Evolutionary conservation across 306 rosid species (phyloP).

Genomic region (Trifolium dubium): DNA sequence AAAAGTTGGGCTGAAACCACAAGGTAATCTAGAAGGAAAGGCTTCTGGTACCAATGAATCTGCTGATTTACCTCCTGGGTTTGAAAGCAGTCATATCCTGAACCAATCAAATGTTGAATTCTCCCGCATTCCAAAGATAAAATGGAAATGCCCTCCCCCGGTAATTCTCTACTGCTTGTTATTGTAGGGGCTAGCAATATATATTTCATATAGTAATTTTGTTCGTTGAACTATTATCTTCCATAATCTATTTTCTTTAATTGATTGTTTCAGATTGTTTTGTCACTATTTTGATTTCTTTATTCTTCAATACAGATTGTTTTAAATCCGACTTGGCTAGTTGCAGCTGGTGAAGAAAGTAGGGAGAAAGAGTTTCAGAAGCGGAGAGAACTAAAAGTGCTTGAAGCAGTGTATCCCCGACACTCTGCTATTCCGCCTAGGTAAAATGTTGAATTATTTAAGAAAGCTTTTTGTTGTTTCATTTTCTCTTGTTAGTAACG

Average conservation of each 20-base stretch:
- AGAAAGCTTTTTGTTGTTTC: slow-evolving; percentile 6
- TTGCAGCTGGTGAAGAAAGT: slow-evolving; percentile 79
- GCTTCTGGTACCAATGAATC: slow-evolving; percentile 44
- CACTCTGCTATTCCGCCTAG: slow-evolving; percentile 71
- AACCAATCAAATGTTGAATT: slow-evolving; percentile 43
- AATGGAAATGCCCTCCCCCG: slow-evolving; percentile 74
- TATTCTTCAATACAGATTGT: slow-evolving; percentile 53
- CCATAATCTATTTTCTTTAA: background rate
- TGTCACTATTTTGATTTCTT: slow-evolving; percentile 13
- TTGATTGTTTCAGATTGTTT: slow-evolving; percentile 13
- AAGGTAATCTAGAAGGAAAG: slow-evolving; percentile 58
- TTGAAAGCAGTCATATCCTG: slow-evolving; percentile 48
- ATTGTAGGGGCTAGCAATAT: background rate
- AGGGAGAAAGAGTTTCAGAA: slow-evolving; percentile 58
- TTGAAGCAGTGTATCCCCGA: slow-evolving; percentile 82
- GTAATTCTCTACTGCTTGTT: slow-evolving; percentile 43
- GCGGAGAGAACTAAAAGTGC: slow-evolving; percentile 60
- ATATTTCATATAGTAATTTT: background rate
- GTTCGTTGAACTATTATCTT: background rate
- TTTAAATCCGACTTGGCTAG: slow-evolving; percentile 53
- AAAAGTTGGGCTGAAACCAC: slow-evolving; percentile 51
- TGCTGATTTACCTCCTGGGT: slow-evolving; percentile 70
- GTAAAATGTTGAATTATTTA: slow-evolving; percentile 43
- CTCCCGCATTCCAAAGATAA: slow-evolving; percentile 42
- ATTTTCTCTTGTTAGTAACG: slow-evolving; percentile 25